Percentiles rank a stretch among this genome's conserved stretches.
These are phyloP conservation scores for Aspergillus aculeatus DNA, from an alignment of 2,329 filamentous ascomycete species.

Conservation along the genomic window DNA sequence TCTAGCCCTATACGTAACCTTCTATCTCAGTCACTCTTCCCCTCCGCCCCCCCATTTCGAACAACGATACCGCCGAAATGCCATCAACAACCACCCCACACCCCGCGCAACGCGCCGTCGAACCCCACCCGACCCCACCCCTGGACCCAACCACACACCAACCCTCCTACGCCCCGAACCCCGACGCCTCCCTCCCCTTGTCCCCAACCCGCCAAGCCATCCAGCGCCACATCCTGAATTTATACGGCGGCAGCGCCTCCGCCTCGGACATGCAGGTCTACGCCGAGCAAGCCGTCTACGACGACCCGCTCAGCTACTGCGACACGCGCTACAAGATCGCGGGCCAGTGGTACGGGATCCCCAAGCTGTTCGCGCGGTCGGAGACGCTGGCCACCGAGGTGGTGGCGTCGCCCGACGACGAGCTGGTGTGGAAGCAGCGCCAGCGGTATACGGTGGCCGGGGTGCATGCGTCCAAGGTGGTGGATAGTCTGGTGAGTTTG, in stretches of 20 bases:
- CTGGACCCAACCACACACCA: not conserved
- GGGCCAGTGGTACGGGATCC: conserved; percentile 16
- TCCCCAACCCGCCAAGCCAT: conserved; percentile 3
- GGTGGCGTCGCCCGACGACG: not conserved
- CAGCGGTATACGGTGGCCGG: conserved; percentile 10
- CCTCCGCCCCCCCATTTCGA: no score
- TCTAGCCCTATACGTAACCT: no score
- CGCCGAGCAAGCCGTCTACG: conserved; percentile 12
- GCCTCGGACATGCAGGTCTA: conserved; percentile 14
- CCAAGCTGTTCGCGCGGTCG: conserved; percentile 10
- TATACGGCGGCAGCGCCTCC: conserved; percentile 12
- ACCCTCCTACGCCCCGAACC: conserved; percentile 8
- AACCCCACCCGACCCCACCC: conserved; percentile 10
- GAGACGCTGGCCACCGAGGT: conserved; percentile 14
- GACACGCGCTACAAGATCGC: conserved; percentile 16
- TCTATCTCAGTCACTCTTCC: no score
- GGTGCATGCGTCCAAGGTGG: conserved; percentile 4
- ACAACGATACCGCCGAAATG: not conserved
- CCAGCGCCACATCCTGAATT: conserved; percentile 8
- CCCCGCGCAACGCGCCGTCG: conserved; percentile 5
- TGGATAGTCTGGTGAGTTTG: conserved; percentile 13
- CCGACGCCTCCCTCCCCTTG: conserved; percentile 6
- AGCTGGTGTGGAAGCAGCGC: conserved; percentile 14
- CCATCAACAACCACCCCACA: conserved; percentile 9
- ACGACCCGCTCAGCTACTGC: conserved; percentile 16